phyloP scores from a whole-genome alignment of 306 rosid species.

The Astragalus membranaceus region DNA sequence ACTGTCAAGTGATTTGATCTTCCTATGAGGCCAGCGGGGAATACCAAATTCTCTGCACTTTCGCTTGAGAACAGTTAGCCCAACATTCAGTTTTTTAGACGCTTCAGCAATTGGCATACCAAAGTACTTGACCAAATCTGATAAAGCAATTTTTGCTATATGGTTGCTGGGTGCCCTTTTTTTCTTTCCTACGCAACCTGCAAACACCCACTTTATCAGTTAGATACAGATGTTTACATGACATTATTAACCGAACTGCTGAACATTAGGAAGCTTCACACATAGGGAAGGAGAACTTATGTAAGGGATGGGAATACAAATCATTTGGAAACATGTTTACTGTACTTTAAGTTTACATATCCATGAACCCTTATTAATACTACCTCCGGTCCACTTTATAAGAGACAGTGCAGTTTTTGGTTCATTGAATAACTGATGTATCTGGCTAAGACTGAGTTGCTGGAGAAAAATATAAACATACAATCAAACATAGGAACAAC shows the following conservation, averaged over 20 bases:
- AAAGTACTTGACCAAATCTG: slow-evolving; percentile 78
- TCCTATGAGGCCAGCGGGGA: slow-evolving; percentile 95
- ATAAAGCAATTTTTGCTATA: slow-evolving; percentile 51
- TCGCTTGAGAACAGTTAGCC: slow-evolving; percentile 81
- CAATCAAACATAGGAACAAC: background rate
- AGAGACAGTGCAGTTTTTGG: too few species aligned
- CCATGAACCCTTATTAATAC: too few species aligned
- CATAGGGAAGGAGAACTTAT: background rate
- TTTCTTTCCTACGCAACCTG: slow-evolving; percentile 55
- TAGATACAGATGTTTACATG: slow-evolving; percentile 27
- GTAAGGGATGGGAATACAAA: background rate
- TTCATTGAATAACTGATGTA: too few species aligned
- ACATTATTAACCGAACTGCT: background rate
- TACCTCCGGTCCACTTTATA: too few species aligned
- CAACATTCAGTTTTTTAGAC: slow-evolving; percentile 66
- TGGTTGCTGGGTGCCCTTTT: slow-evolving; percentile 65
- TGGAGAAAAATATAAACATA: background rate
- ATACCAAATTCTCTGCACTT: slow-evolving; percentile 92
- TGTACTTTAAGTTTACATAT: background rate
- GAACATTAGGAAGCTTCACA: slow-evolving; percentile 14
- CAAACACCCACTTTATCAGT: slow-evolving; percentile 30
- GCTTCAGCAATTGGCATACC: slow-evolving; percentile 83
- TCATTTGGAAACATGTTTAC: background rate
- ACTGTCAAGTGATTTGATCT: slow-evolving; percentile 80
- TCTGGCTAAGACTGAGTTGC: background rate